Evolutionary conservation across 352 stramenopile genomes (phyloP), one percentile per base, ranked within the genome.

Genomic region (Hyphochytrium catenoides): DNA sequence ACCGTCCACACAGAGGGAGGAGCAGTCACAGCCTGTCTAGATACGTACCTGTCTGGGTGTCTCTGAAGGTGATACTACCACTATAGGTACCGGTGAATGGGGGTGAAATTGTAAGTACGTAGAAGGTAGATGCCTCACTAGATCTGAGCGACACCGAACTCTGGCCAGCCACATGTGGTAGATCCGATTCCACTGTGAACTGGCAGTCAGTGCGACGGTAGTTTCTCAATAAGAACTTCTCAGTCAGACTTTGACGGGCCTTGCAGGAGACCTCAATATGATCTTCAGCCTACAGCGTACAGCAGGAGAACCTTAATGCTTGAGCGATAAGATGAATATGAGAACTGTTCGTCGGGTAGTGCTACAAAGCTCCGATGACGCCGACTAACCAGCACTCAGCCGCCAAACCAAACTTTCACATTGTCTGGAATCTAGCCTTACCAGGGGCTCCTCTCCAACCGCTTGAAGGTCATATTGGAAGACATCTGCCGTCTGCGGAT

Each of bases 31-130:
- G n/a, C n/a, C n/a, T n/a, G n/a, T n/a, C n/a, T n/a, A n/a, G n/a
- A n/a, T n/a, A n/a, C n/a, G n/a, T n/a, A n/a, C 56, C 63, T 15
- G 61, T 78, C 5, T 41, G 34, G 20, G 58, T 45, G 36, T 85
- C 79, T 8, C 62, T 90, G 41, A 95, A 94, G 8, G 74, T 91
- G 31, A 94, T 61, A 5, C 68, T 82, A 4, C 83, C 83, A 51
- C 82, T 88, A 44, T 89, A 93, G 26, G 57, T 72, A 7, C 83
- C 82, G 8, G 76, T 86, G 17, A 91, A 56, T 9, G 78, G 42
- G 6, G 82, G 82, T 47, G 54, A 74, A 26, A 92, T 77, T 0
- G 59, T 84, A 3, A 93, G 48, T 14, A 57, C 45, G 34, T 93
- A 93, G 12, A 8, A 8, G 8, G 30, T n/a, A 8, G 16, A 12